Evolutionary conservation across 495 filamentous ascomycete genomes (phyloP).

Genomic region (Penicillium antarcticum): DNA sequence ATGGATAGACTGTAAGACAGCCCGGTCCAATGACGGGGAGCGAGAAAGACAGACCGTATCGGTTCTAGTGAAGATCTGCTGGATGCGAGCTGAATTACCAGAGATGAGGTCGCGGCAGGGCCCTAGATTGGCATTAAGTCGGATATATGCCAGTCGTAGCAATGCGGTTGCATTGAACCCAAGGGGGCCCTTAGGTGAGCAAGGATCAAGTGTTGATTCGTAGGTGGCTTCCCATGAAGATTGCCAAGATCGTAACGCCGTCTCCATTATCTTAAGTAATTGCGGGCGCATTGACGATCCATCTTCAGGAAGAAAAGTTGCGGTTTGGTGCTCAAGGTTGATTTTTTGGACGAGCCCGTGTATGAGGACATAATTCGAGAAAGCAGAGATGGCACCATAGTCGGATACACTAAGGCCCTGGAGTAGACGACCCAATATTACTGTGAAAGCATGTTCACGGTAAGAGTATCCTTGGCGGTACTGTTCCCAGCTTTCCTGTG

Average conservation of each 20-base stretch:
- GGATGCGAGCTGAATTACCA: slow-evolving; percentile 19
- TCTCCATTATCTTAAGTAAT: slow-evolving; percentile 22
- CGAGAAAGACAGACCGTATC: slow-evolving; percentile 16
- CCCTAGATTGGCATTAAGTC: slow-evolving; percentile 28
- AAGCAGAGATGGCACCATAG: slow-evolving; percentile 6
- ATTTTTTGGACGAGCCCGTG: slow-evolving; percentile 33
- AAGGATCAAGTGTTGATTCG: slow-evolving; percentile 32
- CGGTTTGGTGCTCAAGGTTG: slow-evolving; percentile 34
- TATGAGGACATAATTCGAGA: slow-evolving; percentile 27
- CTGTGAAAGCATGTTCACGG: neutral
- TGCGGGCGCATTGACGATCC: neutral
- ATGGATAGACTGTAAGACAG: slow-evolving; percentile 36
- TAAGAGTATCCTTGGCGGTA: slow-evolving; percentile 1
- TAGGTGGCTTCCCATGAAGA: slow-evolving; percentile 27
- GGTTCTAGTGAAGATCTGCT: slow-evolving; percentile 7
- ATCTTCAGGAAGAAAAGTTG: slow-evolving; percentile 19
- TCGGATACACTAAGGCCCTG: slow-evolving; percentile 18
- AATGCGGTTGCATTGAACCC: slow-evolving; percentile 38
- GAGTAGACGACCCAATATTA: neutral
- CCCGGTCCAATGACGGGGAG: slow-evolving; percentile 22
- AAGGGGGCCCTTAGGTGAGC: slow-evolving; percentile 32
- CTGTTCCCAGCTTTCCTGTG: slow-evolving; percentile 1
- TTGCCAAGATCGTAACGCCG: slow-evolving; percentile 39
- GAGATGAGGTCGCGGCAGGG: slow-evolving; percentile 27
- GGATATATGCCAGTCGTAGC: slow-evolving; percentile 33